Percentiles rank a stretch among this genome's conserved stretches.
Conservation (phyloP, 176 grass and related monocot species). For the Phoenix roebelenii region DNA sequence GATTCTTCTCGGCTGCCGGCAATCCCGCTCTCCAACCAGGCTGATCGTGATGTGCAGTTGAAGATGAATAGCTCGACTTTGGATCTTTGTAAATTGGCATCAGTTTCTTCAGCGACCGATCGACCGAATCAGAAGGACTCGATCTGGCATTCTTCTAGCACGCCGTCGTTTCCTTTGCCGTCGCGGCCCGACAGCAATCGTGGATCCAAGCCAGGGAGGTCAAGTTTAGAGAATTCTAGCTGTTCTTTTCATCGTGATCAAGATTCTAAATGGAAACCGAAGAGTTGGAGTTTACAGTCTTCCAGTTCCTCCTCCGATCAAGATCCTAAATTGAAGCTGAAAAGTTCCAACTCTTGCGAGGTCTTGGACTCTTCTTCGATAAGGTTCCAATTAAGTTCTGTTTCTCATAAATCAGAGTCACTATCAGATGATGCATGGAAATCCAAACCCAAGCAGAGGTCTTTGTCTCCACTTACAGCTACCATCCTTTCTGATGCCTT, state of each 20-base stretch:
- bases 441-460: slow-evolving; percentile 35
- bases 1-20: slow-evolving; percentile 1
- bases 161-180: slow-evolving; percentile 19
- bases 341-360: slow-evolving; percentile 2
- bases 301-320: slow-evolving; percentile 6
- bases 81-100: slow-evolving; percentile 14
- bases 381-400: slow-evolving; percentile 20
- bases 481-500: slow-evolving; percentile 59
- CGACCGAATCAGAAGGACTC: neutral
- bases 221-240: slow-evolving; percentile 14
- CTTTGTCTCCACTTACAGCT: slow-evolving; percentile 48
- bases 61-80: slow-evolving; percentile 18
- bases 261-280: neutral
- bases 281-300: neutral
- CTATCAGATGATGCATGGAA: neutral
- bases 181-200: slow-evolving; percentile 12
- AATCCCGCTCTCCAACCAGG: slow-evolving; percentile 3
- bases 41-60: slow-evolving; percentile 30
- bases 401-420: slow-evolving; percentile 3
- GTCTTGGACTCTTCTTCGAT: slow-evolving; percentile 44
- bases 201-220: slow-evolving; percentile 3
- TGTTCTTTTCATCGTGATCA: slow-evolving; percentile 9
- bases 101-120: slow-evolving; percentile 25
- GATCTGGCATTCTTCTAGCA: slow-evolving; percentile 26
- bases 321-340: slow-evolving; percentile 34